Base-by-base conservation (phyloP, 2,329 filamentous ascomycete species). In the Aureobasidium pullulans region DNA sequence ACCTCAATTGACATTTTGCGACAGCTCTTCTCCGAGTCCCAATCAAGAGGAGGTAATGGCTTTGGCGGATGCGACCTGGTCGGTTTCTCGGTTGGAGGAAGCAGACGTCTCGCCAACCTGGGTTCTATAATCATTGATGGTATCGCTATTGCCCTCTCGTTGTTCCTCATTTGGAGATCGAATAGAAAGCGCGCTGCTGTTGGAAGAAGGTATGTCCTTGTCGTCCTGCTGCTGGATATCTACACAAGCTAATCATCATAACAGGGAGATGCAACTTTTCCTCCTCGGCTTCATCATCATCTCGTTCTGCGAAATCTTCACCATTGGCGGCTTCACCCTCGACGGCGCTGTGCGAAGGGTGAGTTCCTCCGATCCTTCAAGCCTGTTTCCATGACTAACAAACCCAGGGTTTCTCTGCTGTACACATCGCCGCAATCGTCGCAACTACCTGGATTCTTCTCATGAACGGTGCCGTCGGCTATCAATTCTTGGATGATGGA, bases 191-290 rank as follows among this genome's bases (percentile, higher is more conserved):
- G 88, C 73, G 94, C 94, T 59, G 94, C 94, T 59, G 94, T 99
- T 49, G 94, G 94, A 62, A 82, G 94, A 77, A 89, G 91, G 91
- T 95, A 76, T 62, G 81, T 67, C 29, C 31, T 10, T 34, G 59
- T 13, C 40, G 19, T 7, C 36, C 4, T n/a, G 32, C 46, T 43
- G 31, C n/a, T 15, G 31, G 8, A 28, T 11, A 11, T 6, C 29
- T 36, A 19, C 31, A 34, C 53, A 28, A 32, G 29, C 49, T 62
- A 37, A 65, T 49, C 16, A 8, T 48, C 15, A 32, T 10, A 5
- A 2, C 69, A 96, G 94, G 73, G 94, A 99, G 75, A 97, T 99
- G 84, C 94, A 99, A 80, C 69, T 96, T 36, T 97, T 99, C 76
- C 83, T 99, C 53, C 63, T 89, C 43, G 87, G 88, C 53, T 99